Percentiles rank a stretch among this genome's conserved stretches.
phyloP scores from a whole-genome alignment of 2,329 filamentous ascomycete species.

The Clarireedia monteithiana region DNA sequence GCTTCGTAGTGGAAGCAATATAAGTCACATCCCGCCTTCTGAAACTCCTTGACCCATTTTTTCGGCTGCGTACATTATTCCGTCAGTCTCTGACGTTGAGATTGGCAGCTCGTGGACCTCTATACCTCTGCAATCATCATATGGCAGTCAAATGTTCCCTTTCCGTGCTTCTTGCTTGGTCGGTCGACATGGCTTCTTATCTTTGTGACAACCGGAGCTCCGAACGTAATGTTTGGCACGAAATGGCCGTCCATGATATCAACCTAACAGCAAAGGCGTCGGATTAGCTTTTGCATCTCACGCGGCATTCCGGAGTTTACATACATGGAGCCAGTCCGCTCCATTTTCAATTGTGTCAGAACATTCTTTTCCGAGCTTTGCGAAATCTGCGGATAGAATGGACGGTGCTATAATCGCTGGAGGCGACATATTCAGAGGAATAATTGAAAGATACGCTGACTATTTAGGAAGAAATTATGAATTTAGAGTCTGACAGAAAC shows the following conservation, averaged over 20 bases:
- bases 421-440: slow-evolving; percentile 58
- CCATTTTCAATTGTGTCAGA: slow-evolving; percentile 76
- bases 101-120: not conserved
- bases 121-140: slow-evolving; percentile 98
- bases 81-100: not conserved
- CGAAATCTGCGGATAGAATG: slow-evolving; percentile 97
- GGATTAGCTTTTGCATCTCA: not conserved
- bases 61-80: slow-evolving; percentile 59
- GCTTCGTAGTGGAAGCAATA: slow-evolving; percentile 99
- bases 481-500: not conserved
- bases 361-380: slow-evolving; percentile 78
- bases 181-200: slow-evolving; percentile 79
- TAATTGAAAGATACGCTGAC: not conserved
- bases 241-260: slow-evolving; percentile 99
- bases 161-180: slow-evolving; percentile 61
- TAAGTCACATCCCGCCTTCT: slow-evolving; percentile 89
- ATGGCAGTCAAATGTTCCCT: slow-evolving; percentile 96
- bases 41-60: slow-evolving; percentile 95
- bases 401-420: slow-evolving; percentile 93
- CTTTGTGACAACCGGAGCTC: slow-evolving; percentile 88
- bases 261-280: slow-evolving; percentile 35
- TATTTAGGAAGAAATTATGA: not conserved
- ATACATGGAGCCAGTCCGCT: slow-evolving; percentile 56
- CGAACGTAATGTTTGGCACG: slow-evolving; percentile 97
- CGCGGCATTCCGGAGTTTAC: not conserved